Evolutionary conservation across 202 grass and related monocot species (phyloP), one percentile per base, ranked within the genome.

Genomic region (Setaria italica): DNA sequence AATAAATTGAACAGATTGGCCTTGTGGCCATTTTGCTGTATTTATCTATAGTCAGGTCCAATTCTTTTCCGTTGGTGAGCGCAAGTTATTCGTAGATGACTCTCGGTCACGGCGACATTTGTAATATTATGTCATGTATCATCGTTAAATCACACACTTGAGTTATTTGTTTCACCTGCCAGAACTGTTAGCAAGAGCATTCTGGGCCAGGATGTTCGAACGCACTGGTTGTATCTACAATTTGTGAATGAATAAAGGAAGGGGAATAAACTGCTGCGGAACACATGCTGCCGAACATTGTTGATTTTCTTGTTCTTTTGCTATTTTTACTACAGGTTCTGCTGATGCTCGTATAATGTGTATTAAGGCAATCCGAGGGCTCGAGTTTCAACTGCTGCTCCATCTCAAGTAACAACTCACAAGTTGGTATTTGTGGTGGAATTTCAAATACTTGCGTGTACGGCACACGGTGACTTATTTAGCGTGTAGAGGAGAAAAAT

Each of bases 1-100:
- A 90, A 95, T 96, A 92, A 95, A 92, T 78, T 57, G 72, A 85
- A 85, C 78, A 78, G 50, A 82, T 85, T 76, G 43, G 54, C 81
- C 77, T 67, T 66, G 20, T 85, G 81, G 57, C 59, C 59, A 73
- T 82, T 91, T 91, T 69, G 42, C 78, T 82, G 72, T 91, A 88
- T 84, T 82, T 85, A 88, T 82, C 67, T 86, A 53, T 84, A 85
- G 89, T 82, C 89, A 85, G 82, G 65, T 85, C 72, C 86, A 81
- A 88, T 91, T 91, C 89, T 91, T 91, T 88, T 63, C 59, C 73
- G 53, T 78, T 68, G 49, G 80, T 82, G 60, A 87, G 77, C 72
- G 77, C 42, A 87, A 81, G 72, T 72, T 80, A 69, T 86, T 69
- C 11, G 12, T 83, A 92, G 83, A 80, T 80, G 79, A 49, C 57